Evolutionary conservation across 176 grass and related monocot species (phyloP).

Genomic region (Avena eriantha): DNA sequence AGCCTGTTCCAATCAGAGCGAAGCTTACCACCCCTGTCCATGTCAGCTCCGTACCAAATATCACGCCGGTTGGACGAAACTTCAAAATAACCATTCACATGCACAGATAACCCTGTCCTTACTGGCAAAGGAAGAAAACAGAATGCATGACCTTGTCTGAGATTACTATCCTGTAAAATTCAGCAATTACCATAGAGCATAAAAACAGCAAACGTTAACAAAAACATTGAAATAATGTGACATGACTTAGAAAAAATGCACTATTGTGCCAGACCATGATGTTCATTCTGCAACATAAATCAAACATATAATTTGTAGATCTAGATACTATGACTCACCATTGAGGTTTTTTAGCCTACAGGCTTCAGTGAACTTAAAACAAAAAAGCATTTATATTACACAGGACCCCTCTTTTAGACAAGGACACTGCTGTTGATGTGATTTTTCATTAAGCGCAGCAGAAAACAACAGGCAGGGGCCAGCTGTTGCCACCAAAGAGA

Average conservation of each 20-base stretch:
- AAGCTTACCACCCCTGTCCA: conserved; percentile 97
- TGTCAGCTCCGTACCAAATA: conserved; percentile 97
- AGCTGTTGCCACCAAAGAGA: conserved; percentile 31
- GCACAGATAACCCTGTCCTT: conserved; percentile 82
- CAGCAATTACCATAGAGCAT: conserved; percentile 46
- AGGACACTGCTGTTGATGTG: background rate
- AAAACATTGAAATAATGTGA: background rate
- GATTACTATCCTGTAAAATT: conserved; percentile 73
- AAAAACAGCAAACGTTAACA: conserved; percentile 28
- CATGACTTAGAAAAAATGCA: background rate
- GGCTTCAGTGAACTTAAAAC: background rate
- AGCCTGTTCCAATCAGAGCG: conserved; percentile 95
- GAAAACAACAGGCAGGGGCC: conserved; percentile 16
- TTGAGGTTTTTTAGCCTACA: background rate
- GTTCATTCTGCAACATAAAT: conserved; percentile 3
- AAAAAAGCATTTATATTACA: background rate
- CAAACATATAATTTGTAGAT: conserved; percentile 26
- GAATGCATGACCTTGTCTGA: conserved; percentile 86
- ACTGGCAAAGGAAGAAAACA: conserved; percentile 99
- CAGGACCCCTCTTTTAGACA: conserved; percentile 12
- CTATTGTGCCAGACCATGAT: conserved; percentile 11
- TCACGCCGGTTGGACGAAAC: conserved; percentile 94
- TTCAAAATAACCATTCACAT: conserved; percentile 99
- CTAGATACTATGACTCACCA: conserved; percentile 22
- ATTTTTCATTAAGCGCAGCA: background rate